Evolutionary conservation across 768 basidiomycete genomes (phyloP), one percentile per base, ranked within the genome.

Genomic region (Mycena amicta): DNA sequence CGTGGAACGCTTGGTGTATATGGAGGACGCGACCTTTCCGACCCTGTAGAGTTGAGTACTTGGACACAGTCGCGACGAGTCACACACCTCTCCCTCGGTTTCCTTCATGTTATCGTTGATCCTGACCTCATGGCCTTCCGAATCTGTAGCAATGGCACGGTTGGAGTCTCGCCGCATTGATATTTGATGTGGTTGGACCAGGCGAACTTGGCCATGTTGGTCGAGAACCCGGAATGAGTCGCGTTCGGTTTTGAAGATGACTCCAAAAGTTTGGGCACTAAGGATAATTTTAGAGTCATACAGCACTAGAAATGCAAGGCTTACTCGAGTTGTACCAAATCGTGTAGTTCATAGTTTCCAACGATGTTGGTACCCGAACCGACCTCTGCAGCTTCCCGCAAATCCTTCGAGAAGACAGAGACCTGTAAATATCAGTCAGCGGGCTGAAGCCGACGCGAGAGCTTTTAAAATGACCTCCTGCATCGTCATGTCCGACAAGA

Each of bases 401-500:
- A 78, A 74, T 99, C 97, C 77, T 95, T 96, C 0, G 94, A 91
- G 75, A 99, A 99, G 2, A 97, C 96, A 26, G 93, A 94, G 50
- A 98, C 90, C 94, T 96, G 65, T 4, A 41, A 52, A 33, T 27
- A 46, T 60, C 23, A 26, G 52, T 25, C 28, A 18, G 50, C 47
- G 39, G 57, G 65, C 53, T n/a, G n/a, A n/a, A 62, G 50, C 47
- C 54, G 25, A 59, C 29, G 20, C n/a, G 25, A 26, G 33, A 37
- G 46, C 16, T 31, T 23, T 2, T 27, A 40, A 5, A 11, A 64
- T 75, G 50, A 93, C 95, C 85, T 98, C 96, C 67, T 93, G 90
- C 86, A 95, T 87, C 2, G 91, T 90, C 86, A 98, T 92, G 70
- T 98, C 97, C n/a, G 93, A 96, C 64, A 97, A 74, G 77, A 98